These are phyloP conservation scores for Colletotrichum horii DNA, from an alignment of 2,329 filamentous ascomycete species.

Conservation along the genomic window DNA sequence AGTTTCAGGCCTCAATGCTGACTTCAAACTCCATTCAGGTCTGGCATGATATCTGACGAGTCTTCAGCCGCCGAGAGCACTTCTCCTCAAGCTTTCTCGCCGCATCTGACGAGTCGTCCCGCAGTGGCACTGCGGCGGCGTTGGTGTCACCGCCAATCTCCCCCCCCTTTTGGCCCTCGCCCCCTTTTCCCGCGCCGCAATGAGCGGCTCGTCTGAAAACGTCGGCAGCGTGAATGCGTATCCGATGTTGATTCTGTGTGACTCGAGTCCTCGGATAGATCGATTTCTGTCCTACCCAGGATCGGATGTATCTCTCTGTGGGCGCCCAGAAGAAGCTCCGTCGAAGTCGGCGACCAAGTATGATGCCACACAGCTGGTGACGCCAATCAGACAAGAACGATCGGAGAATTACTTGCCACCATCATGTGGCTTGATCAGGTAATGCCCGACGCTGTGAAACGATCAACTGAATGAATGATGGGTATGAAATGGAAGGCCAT, in stretches of 20 bases:
- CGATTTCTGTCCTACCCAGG: neutral
- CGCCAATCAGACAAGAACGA: constrained; percentile 32
- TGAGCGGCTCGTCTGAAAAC: neutral
- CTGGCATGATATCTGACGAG: neutral
- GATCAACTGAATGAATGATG: neutral
- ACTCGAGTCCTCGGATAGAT: neutral
- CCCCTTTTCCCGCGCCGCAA: neutral
- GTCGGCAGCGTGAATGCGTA: neutral
- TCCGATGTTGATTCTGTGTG: neutral
- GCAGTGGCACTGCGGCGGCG: constrained; percentile 15
- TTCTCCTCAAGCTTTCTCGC: neutral
- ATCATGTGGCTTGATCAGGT: neutral
- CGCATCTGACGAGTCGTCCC: neutral
- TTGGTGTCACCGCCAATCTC: constrained; percentile 26
- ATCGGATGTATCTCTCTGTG: neutral
- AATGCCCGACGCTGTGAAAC: neutral
- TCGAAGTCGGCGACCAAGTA: constrained; percentile 22
- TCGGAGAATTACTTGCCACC: neutral
- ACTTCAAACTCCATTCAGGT: neutral
- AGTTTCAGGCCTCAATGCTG: neutral
- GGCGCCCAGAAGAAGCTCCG: neutral
- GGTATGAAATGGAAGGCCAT: neutral
- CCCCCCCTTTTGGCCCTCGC: constrained; percentile 25
- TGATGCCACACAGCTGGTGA: constrained; percentile 37
- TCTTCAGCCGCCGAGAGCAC: neutral